Base-by-base conservation (phyloP, 495 filamentous ascomycete genomes). In the Amphirosellinia nigrospora region DNA sequence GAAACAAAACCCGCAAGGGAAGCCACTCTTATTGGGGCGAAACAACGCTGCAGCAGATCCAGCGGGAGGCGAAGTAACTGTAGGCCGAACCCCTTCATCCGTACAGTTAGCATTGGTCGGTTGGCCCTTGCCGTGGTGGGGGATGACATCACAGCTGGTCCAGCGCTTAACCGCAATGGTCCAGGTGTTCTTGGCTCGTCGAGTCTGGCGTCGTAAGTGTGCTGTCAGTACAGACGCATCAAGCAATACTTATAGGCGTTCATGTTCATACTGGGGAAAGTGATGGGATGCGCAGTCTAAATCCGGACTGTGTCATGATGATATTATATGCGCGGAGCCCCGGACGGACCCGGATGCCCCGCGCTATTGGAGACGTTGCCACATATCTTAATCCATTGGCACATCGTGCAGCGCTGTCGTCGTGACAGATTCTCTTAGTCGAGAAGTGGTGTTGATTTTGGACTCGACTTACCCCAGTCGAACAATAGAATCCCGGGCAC, bases 41-140 rank as follows among this genome's bases (percentile, higher is more conserved):
- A 30, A 58, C 32, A 21, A 11, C n/a, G 16, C 32, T 21, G 55
- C 30, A 36, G 55, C 32, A 38, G 55, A 36, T 36, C 16, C 55
- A 7, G 26, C 11, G 11, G 50, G 23, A 53, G 50, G 21, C 50
- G 26, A 30, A 30, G 53, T 36, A 36, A 36, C 32, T 16, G 53
- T 58, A 58, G 30, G 53, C 10, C 53, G 8, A 58, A 8, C 21
- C 53, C 11, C 55, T 58, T 58, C 30, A 36, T 36, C 30, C 30
- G 55, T 34, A 38, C 55, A 36, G 15, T 8, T n/a, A 3, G 21
- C 26, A 63, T 63, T 63, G 60, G 36, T 46, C 26, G 39, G 39
- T 32, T 13, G 23, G 16, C 60, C 39, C 60, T 39, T 63, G 60
- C 60, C 30, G 32, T 45, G 39, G 60, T 63, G 60, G 60, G 41